A percentile compares a stretch with the other conserved stretches of the same genome.
These are phyloP conservation scores for Celoporthe dispersa DNA, from an alignment of 2,329 filamentous ascomycete species.

Conservation along the genomic window DNA sequence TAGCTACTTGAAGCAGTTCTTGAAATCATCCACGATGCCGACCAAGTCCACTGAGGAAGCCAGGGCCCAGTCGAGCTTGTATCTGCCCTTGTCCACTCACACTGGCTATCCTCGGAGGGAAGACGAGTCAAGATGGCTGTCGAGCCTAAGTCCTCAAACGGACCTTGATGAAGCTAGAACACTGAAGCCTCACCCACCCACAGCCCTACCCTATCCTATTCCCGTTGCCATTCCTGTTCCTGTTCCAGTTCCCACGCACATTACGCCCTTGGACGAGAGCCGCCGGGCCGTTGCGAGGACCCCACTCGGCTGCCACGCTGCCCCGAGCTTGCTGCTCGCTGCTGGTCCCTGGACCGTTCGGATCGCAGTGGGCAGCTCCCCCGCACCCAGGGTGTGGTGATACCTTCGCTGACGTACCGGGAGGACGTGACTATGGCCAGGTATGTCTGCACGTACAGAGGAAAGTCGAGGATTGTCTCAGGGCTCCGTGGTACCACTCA, in stretches of 20 bases:
- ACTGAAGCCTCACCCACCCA: not conserved
- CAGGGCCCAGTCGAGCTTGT: not conserved
- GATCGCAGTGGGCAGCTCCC: not conserved
- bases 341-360: not conserved
- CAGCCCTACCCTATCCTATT: not conserved
- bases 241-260: not conserved
- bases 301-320: slow-evolving; percentile 1
- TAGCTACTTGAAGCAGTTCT: not conserved
- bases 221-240: slow-evolving; percentile 1
- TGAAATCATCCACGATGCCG: not conserved
- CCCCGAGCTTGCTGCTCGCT: not conserved
- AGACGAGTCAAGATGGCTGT: not conserved
- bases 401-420: not conserved
- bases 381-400: not conserved
- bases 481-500: not conserved
- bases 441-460: not conserved
- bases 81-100: too few relatives aligned
- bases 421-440: not conserved
- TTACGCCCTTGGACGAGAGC: slow-evolving; percentile 5
- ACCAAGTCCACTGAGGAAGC: not conserved
- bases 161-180: not conserved
- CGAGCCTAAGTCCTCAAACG: not conserved
- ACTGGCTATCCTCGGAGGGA: not conserved
- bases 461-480: not conserved
- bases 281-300: slow-evolving; percentile 18